phyloP scores from a whole-genome alignment of 805 yeast species.

The Schizosaccharomyces pombe region DNA sequence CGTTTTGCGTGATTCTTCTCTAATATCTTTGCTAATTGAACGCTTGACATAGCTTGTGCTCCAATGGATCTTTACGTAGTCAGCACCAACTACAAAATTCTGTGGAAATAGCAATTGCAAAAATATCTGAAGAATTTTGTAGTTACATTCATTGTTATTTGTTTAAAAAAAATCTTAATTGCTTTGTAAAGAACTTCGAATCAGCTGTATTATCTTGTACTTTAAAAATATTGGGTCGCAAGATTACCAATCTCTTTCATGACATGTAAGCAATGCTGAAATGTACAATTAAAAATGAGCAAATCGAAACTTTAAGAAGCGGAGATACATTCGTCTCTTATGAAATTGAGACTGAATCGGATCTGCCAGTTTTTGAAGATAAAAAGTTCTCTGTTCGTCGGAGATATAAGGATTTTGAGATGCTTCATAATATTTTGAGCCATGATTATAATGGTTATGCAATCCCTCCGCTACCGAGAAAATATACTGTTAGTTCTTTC shows the following conservation, averaged over 20 bases:
- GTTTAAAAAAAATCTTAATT: too few species aligned
- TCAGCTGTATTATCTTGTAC: too few species aligned
- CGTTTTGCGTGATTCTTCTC: too few species aligned
- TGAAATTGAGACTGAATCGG: neutral
- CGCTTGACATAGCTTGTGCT: too few species aligned
- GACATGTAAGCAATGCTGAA: neutral
- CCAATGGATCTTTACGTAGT: too few species aligned
- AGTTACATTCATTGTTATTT: too few species aligned
- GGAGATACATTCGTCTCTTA: neutral
- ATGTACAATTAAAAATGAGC: neutral
- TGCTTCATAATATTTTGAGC: neutral
- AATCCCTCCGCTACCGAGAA: neutral
- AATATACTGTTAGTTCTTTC: neutral
- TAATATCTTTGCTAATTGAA: too few species aligned
- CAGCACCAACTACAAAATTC: too few species aligned
- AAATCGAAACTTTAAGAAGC: neutral
- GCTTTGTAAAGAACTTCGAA: too few species aligned
- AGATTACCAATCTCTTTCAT: neutral
- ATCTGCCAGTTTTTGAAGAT: neutral
- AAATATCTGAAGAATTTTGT: too few species aligned
- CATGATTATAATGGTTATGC: neutral
- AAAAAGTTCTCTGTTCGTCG: neutral
- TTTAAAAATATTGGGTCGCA: neutral
- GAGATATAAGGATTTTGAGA: neutral
- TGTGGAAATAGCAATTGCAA: too few species aligned